phyloP scores from a whole-genome alignment of 768 basidiomycete genomes.

The Mrakia gelida region DNA sequence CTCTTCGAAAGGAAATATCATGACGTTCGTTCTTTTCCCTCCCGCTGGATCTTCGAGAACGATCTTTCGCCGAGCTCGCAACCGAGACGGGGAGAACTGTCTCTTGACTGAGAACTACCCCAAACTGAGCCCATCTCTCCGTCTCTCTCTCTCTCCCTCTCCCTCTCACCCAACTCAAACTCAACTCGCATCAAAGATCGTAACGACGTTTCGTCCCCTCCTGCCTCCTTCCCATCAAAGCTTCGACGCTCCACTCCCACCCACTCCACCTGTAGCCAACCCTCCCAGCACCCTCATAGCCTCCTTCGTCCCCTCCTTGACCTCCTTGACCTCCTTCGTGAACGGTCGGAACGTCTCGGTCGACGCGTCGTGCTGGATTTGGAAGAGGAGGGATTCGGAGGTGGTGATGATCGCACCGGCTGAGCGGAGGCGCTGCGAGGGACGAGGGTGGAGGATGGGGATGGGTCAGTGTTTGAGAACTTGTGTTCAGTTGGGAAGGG shows the following conservation, averaged over 20 bases:
- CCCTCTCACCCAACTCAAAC: no score
- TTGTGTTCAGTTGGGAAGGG: slow-evolving; percentile 46
- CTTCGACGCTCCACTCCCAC: background rate
- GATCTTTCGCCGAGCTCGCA: no score
- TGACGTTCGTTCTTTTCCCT: no score
- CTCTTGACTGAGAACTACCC: no score
- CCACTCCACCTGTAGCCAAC: background rate
- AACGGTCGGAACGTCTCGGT: slow-evolving; percentile 67
- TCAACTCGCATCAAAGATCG: background rate
- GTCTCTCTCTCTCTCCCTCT: no score
- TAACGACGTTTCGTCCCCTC: background rate
- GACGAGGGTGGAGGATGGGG: background rate
- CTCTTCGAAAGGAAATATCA: no score
- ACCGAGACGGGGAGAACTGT: no score
- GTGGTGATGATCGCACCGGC: slow-evolving; percentile 69
- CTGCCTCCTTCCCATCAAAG: background rate
- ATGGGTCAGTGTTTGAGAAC: no score
- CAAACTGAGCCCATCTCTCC: no score
- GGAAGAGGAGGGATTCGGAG: slow-evolving; percentile 74
- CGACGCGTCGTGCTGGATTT: slow-evolving; percentile 63
- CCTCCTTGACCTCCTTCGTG: slow-evolving; percentile 68
- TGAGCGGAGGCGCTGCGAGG: slow-evolving; percentile 44
- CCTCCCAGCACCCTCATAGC: slow-evolving; percentile 6
- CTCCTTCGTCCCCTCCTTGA: slow-evolving; percentile 57
- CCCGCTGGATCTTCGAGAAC: no score